phyloP scores from a whole-genome alignment of 495 filamentous ascomycete species.

The Xylaria sp. region DNA sequence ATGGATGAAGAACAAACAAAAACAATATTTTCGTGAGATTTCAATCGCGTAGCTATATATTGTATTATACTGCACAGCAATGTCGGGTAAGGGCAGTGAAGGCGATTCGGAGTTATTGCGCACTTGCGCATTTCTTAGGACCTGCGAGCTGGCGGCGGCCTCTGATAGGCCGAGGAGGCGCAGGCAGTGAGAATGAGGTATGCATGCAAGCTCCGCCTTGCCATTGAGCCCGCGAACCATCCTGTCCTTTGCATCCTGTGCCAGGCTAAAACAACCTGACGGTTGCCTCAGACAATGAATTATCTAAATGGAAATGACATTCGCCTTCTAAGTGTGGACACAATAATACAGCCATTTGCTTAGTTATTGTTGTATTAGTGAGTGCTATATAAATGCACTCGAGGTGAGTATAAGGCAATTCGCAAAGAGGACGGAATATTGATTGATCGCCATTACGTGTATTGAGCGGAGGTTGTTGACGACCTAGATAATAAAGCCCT shows the following conservation, averaged over 20 bases:
- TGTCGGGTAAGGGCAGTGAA: background rate
- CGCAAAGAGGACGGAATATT: too few species aligned
- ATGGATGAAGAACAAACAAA: background rate
- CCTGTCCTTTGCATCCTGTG: background rate
- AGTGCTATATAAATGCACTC: too few species aligned
- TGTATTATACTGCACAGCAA: background rate
- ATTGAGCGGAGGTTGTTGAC: too few species aligned
- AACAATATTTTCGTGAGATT: background rate
- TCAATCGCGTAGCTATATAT: background rate
- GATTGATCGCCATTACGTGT: too few species aligned
- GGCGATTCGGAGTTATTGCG: background rate
- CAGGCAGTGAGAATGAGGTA: background rate
- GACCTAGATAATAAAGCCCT: too few species aligned
- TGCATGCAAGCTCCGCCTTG: slow-evolving; percentile 5
- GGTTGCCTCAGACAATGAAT: background rate
- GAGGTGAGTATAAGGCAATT: too few species aligned
- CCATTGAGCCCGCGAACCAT: slow-evolving; percentile 2
- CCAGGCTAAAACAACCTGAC: background rate
- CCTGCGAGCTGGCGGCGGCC: background rate
- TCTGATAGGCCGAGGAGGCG: background rate
- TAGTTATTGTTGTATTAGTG: too few species aligned
- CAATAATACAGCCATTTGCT: too few species aligned
- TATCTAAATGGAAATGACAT: too few species aligned
- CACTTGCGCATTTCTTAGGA: slow-evolving; percentile 2
- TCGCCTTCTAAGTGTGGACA: background rate